Conservation (phyloP, 129 eudicot genomes). For the Mikania micrantha region DNA sequence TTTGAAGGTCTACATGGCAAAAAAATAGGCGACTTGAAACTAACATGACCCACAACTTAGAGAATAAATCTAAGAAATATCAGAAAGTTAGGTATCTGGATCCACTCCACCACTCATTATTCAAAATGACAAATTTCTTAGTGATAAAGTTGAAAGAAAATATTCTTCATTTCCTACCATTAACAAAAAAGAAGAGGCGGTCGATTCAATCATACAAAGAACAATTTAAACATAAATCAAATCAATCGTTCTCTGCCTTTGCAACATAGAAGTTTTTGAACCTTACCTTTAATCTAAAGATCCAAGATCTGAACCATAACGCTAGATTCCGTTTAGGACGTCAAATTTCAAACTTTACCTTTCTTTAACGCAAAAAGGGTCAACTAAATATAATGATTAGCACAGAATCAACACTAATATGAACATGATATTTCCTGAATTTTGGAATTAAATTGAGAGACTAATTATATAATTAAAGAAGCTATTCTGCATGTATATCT, state of each 20-base stretch:
- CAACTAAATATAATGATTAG: conserved; percentile 8
- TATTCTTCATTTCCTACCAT: conserved; percentile 23
- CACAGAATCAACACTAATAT: conserved; percentile 1
- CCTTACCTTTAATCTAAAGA: background rate
- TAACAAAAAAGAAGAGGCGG: background rate
- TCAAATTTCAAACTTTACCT: conserved; percentile 22
- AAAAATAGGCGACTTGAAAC: conserved; percentile 26
- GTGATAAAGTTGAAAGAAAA: conserved; percentile 17
- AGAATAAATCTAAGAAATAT: conserved; percentile 17
- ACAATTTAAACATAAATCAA: conserved; percentile 2
- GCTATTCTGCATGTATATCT: background rate
- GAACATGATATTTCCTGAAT: background rate
- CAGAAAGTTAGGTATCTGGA: conserved; percentile 20
- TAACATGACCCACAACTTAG: conserved; percentile 27
- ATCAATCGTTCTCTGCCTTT: background rate
- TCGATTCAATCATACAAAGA: background rate
- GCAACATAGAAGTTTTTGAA: background rate
- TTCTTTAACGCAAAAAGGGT: conserved; percentile 11
- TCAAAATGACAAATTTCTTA: background rate
- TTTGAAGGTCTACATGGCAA: conserved; percentile 19
- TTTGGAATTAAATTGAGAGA: background rate
- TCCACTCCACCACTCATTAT: conserved; percentile 25
- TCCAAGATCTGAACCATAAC: background rate
- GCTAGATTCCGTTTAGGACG: background rate
- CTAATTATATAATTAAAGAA: background rate